phyloP scores from a whole-genome alignment of 2,329 filamentous ascomycete genomes.

The Emericellopsis cladophorae region DNA sequence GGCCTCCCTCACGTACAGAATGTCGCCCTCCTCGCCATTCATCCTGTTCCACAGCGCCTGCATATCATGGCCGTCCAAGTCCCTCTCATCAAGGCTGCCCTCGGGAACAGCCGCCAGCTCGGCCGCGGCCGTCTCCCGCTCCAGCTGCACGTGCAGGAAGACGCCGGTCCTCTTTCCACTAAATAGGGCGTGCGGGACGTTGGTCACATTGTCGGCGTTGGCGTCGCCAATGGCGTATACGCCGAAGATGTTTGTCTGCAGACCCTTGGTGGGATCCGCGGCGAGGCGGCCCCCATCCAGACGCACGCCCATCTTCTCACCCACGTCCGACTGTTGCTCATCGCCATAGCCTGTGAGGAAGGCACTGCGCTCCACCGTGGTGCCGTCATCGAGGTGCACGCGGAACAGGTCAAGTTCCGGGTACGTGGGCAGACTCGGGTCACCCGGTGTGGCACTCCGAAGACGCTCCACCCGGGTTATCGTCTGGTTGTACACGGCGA shows the following conservation, averaged over 20 bases:
- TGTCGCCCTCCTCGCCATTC: slow-evolving; percentile 27
- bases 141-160: slow-evolving; percentile 36
- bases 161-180: slow-evolving; percentile 46
- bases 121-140: slow-evolving; percentile 21
- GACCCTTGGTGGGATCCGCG: slow-evolving; percentile 24
- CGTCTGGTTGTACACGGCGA: slow-evolving; percentile 42
- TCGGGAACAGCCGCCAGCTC: slow-evolving; percentile 16
- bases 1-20: slow-evolving; percentile 31
- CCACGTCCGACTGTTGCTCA: slow-evolving; percentile 33
- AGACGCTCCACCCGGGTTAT: slow-evolving; percentile 36
- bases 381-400: slow-evolving; percentile 29
- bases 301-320: slow-evolving; percentile 30
- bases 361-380: slow-evolving; percentile 31
- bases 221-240: slow-evolving; percentile 48
- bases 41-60: slow-evolving; percentile 28
- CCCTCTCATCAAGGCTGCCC: slow-evolving; percentile 8
- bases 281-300: slow-evolving; percentile 30
- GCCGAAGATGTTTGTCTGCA: slow-evolving; percentile 37
- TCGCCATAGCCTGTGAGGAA: slow-evolving; percentile 37
- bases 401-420: slow-evolving; percentile 42
- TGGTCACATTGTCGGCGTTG: slow-evolving; percentile 46
- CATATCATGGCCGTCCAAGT: slow-evolving; percentile 13
- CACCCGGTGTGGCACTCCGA: slow-evolving; percentile 16
- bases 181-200: slow-evolving; percentile 48
- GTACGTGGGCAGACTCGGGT: slow-evolving; percentile 27